These are phyloP conservation scores for Daldinia decipiens DNA, from an alignment of 495 filamentous ascomycete species.

Conservation along the genomic window DNA sequence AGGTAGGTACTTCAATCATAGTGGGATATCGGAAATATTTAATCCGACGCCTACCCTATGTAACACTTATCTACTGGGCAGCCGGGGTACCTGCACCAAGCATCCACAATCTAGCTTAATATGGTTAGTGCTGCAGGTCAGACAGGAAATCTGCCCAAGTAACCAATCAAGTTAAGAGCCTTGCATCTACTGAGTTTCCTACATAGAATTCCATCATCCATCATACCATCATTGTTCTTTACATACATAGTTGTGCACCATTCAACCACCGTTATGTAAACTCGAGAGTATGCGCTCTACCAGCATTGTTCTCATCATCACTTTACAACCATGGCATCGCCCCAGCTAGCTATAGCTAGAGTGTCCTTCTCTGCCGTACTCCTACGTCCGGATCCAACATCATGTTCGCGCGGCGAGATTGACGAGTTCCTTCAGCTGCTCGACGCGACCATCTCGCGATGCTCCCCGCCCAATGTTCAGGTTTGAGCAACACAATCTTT, in stretches of 20 bases:
- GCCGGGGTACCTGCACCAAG: background rate
- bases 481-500: slow-evolving; percentile 77
- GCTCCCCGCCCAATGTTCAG: slow-evolving; percentile 89
- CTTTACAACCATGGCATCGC: slow-evolving; percentile 67
- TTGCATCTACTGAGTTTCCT: slow-evolving; percentile 18
- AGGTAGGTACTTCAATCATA: too few relatives aligned
- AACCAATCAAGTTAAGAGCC: slow-evolving; percentile 32
- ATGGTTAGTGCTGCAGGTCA: slow-evolving; percentile 14
- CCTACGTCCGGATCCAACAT: slow-evolving; percentile 77
- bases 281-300: slow-evolving; percentile 27
- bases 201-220: slow-evolving; percentile 11
- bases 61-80: too few relatives aligned
- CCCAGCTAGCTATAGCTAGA: slow-evolving; percentile 83
- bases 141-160: background rate
- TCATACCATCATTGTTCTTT: slow-evolving; percentile 5
- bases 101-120: background rate
- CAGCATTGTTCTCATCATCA: background rate
- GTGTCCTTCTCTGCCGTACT: slow-evolving; percentile 80
- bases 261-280: slow-evolving; percentile 10
- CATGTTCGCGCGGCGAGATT: slow-evolving; percentile 77
- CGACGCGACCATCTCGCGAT: slow-evolving; percentile 73
- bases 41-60: background rate
- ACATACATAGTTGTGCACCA: background rate
- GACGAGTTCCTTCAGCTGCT: slow-evolving; percentile 73
- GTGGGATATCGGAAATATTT: background rate